Evolutionary conservation across 306 rosid genomes (phyloP), one percentile per base, ranked within the genome.

Genomic region (Prunus persica): DNA sequence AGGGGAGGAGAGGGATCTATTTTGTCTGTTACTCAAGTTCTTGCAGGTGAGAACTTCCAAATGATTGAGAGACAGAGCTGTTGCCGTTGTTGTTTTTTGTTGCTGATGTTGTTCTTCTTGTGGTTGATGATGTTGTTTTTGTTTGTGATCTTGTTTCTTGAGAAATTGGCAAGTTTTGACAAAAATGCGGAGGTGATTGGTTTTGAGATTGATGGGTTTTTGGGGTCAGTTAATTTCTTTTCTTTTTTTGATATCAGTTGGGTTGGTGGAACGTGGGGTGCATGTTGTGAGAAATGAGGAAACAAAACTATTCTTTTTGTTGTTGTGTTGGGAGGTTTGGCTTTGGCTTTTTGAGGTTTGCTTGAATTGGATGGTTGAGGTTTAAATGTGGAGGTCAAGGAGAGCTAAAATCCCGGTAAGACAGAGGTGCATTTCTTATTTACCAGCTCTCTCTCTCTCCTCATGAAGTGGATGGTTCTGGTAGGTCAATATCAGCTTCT

Each of bases 251-350:
- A 78, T 81, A 18, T 75, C 50, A 30, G 76, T 24, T 70, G 52
- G 57, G 80, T 79, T 78, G 76, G 75, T 41, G 28, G 84, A 88
- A 89, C 90, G 93, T 91, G 96, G 86, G 97, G 92, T 90, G 93
- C 97, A 88, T 84, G 89, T 76, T 84, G 86, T 79, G 84, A 69
- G 82, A 78, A 71, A 70, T 15, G 60, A 27, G 61, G 61, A 73
- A 63, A 78, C 45, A 75, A 67, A 62, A 50, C 43, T 38, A 38
- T 38, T 34, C 41, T 34, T 28, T 47, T 41, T 45, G n/a, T 15
- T 50, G 34, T 20, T 69, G 71, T 78, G 72, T 13, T 64, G 72
- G 52, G 76, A 60, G 73, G 30, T 58, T 74, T 62, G 58, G 61
- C 19, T 20, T 62, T 15, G 45, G 41, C 11, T 51, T 20, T 76